These are phyloP conservation scores for Echria macrotheca DNA, from an alignment of 495 filamentous ascomycete species.

Conservation along the genomic window DNA sequence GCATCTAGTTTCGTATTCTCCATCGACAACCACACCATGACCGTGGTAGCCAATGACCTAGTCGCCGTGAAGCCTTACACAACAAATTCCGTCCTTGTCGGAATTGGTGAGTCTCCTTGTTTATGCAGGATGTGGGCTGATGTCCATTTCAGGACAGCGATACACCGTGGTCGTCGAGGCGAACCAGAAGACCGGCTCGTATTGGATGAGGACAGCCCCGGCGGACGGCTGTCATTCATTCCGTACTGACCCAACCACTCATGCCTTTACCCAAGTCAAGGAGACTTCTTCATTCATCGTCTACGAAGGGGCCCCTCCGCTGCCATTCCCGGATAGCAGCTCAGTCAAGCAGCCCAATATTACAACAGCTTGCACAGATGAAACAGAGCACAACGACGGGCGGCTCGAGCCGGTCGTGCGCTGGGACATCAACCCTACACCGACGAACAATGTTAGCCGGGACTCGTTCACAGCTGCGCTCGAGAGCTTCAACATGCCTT, in stretches of 20 bases:
- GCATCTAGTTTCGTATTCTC: not conserved
- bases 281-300: too few species aligned
- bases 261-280: too few species aligned
- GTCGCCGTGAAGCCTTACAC: not conserved
- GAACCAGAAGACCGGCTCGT: not conserved
- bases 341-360: too few species aligned
- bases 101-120: too few species aligned
- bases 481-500: not conserved
- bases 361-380: not conserved
- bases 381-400: not conserved
- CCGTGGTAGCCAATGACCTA: not conserved
- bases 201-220: not conserved
- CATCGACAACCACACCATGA: not conserved
- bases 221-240: not conserved
- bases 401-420: not conserved
- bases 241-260: not conserved
- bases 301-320: not conserved
- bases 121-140: too few species aligned
- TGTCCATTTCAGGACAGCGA: too few species aligned
- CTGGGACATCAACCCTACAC: not conserved
- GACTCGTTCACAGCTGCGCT: not conserved
- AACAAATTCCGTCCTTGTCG: not conserved
- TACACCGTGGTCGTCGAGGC: conserved; percentile 53
- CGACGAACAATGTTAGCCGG: not conserved
- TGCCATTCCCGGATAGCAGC: not conserved